Evolutionary conservation across 2,329 filamentous ascomycete species (phyloP).

Genomic region (Sarocladium kiliense): DNA sequence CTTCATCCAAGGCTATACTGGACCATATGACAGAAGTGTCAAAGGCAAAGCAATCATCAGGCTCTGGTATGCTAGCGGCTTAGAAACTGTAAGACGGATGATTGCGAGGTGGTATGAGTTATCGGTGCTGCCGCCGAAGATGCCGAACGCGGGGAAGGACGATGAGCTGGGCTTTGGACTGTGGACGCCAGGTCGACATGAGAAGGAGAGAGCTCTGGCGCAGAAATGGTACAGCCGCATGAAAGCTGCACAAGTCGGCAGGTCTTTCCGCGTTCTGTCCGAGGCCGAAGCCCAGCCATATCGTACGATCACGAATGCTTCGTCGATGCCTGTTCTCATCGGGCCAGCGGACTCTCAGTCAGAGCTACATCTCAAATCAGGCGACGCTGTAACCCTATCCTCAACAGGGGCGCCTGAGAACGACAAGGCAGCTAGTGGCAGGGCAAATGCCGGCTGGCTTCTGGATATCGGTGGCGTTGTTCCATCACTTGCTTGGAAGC

Average conservation of each 20-base stretch:
- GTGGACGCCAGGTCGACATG: not conserved
- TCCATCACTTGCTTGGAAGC: slow-evolving; percentile 48
- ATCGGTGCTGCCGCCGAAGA: slow-evolving; percentile 11
- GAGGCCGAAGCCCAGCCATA: slow-evolving; percentile 24
- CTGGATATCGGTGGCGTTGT: slow-evolving; percentile 50
- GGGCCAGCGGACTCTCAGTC: slow-evolving; percentile 24
- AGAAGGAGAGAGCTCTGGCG: slow-evolving; percentile 14
- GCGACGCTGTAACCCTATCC: slow-evolving; percentile 20
- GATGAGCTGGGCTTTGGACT: slow-evolving; percentile 19
- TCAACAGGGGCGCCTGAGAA: slow-evolving; percentile 24
- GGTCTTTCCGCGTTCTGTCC: slow-evolving; percentile 14
- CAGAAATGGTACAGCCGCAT: not conserved
- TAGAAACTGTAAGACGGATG: slow-evolving; percentile 5
- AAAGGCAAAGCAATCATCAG: slow-evolving; percentile 8
- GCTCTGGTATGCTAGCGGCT: slow-evolving; percentile 10
- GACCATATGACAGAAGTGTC: slow-evolving; percentile 9
- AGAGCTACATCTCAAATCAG: slow-evolving; percentile 23
- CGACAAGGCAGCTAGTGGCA: slow-evolving; percentile 19
- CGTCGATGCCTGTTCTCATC: slow-evolving; percentile 27
- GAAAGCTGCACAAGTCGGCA: not conserved
- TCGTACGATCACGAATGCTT: slow-evolving; percentile 15
- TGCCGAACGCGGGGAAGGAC: not conserved
- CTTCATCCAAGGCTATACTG: slow-evolving; percentile 10
- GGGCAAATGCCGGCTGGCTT: slow-evolving; percentile 42
- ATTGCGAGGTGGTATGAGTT: slow-evolving; percentile 10